Conservation (phyloP, 352 stramenopile species). For the Phytophthora pseudosyringae region DNA sequence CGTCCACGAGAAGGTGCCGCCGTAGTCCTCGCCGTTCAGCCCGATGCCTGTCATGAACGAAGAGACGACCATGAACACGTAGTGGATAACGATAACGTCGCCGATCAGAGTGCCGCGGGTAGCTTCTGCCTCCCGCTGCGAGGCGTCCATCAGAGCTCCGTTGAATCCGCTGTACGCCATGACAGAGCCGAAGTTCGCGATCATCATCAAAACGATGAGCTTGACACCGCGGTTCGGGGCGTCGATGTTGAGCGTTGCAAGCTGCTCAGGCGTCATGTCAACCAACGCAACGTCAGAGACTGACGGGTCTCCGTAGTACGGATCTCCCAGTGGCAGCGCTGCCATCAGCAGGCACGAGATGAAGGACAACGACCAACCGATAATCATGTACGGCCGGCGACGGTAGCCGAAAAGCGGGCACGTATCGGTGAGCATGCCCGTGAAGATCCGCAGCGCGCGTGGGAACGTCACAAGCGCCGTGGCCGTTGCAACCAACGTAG, state of each 20-base stretch:
- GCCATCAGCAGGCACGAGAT: constrained; percentile 50
- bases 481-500: constrained; percentile 47
- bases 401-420: constrained; percentile 79
- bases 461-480: constrained; percentile 52
- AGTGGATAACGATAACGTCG: constrained; percentile 39
- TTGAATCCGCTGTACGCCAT: constrained; percentile 74
- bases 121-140: constrained; percentile 47
- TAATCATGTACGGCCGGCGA: constrained; percentile 81
- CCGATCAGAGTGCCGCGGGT: constrained; percentile 48
- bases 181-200: constrained; percentile 73
- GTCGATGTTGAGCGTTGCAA: constrained; percentile 43
- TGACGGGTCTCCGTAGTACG: constrained; percentile 46
- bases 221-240: constrained; percentile 47
- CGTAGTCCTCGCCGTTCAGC: constrained; percentile 55
- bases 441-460: constrained; percentile 55
- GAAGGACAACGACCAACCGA: constrained; percentile 58
- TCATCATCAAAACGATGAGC: constrained; percentile 62
- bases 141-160: constrained; percentile 59
- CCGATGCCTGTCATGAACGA: constrained; percentile 51
- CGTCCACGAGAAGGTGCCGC: constrained; percentile 52
- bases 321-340: constrained; percentile 43
- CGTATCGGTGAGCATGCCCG: constrained; percentile 74
- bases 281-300: constrained; percentile 25
- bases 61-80: constrained; percentile 44
- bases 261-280: constrained; percentile 31